Conservation (phyloP, 2,329 filamentous ascomycete species). For the Fusarium proliferatum region DNA sequence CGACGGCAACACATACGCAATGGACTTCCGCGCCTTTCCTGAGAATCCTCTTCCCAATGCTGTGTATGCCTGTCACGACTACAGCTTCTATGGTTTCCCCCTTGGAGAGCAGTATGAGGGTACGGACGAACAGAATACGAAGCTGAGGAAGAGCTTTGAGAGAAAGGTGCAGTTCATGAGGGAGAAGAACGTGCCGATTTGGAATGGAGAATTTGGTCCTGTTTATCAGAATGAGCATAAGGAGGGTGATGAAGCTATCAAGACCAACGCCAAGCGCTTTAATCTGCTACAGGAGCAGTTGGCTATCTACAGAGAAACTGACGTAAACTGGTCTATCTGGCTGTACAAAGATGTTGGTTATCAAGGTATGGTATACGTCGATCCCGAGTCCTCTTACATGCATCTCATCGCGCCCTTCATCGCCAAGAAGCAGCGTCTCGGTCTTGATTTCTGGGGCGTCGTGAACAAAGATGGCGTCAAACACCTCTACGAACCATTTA, state of each 20-base stretch:
- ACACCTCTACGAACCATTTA: constrained; percentile 53
- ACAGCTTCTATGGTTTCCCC: constrained; percentile 63
- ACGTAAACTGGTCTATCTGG: constrained; percentile 69
- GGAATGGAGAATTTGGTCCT: constrained; percentile 65
- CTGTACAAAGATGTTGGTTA: constrained; percentile 68
- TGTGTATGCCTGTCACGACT: constrained; percentile 66
- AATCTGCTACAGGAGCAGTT: constrained; percentile 56
- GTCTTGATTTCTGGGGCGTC: constrained; percentile 66
- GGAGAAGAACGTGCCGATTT: constrained; percentile 54
- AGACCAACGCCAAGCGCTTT: constrained; percentile 55
- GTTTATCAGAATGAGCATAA: constrained; percentile 55
- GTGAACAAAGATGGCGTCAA: constrained; percentile 46
- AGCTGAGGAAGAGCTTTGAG: constrained; percentile 53
- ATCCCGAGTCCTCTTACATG: constrained; percentile 61
- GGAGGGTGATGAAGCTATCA: constrained; percentile 51
- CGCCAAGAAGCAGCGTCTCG: constrained; percentile 64
- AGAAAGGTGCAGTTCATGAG: constrained; percentile 59
- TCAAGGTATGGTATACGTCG: constrained; percentile 65
- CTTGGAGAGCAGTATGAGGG: constrained; percentile 53
- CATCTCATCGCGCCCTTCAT: constrained; percentile 62
- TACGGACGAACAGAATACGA: constrained; percentile 55
- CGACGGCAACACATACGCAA: constrained; percentile 65
- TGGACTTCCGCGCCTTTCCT: constrained; percentile 60
- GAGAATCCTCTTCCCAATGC: constrained; percentile 57
- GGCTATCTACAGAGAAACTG: constrained; percentile 48